These are phyloP conservation scores for Umbelopsis vinacea DNA, from an alignment of 192 early-diverging fungal genomes.

Conservation along the genomic window DNA sequence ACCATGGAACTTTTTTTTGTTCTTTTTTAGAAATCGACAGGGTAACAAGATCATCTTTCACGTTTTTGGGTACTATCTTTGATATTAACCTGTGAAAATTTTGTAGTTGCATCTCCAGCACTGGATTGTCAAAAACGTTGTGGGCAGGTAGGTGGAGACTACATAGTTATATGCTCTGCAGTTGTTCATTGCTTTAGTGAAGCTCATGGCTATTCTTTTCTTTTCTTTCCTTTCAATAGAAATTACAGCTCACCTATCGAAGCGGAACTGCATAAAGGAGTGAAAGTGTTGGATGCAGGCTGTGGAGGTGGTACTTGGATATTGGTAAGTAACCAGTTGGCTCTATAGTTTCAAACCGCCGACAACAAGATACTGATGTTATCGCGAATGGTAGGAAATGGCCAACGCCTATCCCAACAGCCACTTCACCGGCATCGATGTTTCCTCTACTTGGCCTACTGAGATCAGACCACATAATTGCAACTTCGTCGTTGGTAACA, in stretches of 20 bases:
- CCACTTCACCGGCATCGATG: conserved; percentile 33
- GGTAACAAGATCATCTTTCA: neutral
- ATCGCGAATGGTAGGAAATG: conserved; percentile 25
- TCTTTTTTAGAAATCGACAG: neutral
- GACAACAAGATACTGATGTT: neutral
- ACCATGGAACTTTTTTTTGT: neutral
- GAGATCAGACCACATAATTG: conserved; percentile 24
- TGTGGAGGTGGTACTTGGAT: conserved; percentile 37
- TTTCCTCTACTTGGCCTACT: conserved; percentile 22
- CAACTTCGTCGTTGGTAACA: conserved; percentile 31
- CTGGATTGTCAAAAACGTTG: conserved; percentile 13
- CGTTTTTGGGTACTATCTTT: neutral
- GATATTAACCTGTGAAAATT: neutral
- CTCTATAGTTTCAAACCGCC: neutral
- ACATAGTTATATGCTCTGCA: neutral
- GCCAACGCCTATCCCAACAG: conserved; percentile 25
- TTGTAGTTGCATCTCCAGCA: neutral
- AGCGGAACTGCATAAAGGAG: conserved; percentile 14
- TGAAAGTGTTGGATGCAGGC: conserved; percentile 36
- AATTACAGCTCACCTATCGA: conserved; percentile 33
- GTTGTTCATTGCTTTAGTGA: too few relatives aligned
- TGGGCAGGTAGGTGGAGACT: conserved; percentile 15
- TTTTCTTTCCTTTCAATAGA: too few relatives aligned
- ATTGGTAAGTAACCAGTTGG: neutral
- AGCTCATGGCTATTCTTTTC: too few relatives aligned